These are phyloP conservation scores for Ganoderma sinense DNA, from an alignment of 1,284 basidiomycete species.

Conservation along the genomic window DNA sequence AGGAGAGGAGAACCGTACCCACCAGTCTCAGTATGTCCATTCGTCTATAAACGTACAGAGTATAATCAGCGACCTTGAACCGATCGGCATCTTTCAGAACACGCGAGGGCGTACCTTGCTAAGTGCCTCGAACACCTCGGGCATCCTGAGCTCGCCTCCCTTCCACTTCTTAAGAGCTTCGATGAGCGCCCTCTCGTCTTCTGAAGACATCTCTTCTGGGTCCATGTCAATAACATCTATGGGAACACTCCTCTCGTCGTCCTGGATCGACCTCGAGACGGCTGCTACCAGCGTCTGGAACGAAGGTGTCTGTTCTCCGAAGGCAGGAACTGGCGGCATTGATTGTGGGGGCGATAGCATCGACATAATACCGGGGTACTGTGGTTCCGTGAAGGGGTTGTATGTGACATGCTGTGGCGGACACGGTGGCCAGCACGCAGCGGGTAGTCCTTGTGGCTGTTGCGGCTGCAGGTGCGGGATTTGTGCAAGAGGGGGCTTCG, in stretches of 20 bases:
- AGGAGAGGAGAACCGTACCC: neutral
- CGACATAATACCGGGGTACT: too few species aligned
- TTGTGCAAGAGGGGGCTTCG: too few species aligned
- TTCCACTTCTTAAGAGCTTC: neutral
- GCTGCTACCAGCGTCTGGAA: neutral
- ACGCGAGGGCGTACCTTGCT: neutral
- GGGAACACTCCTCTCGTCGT: neutral
- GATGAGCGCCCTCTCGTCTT: neutral
- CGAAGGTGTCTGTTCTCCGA: neutral
- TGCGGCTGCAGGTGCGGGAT: too few species aligned
- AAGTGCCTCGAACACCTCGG: neutral
- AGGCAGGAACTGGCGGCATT: neutral
- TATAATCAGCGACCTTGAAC: neutral
- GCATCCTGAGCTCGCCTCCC: neutral
- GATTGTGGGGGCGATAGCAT: neutral
- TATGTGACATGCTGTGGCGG: too few species aligned
- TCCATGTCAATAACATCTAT: neutral
- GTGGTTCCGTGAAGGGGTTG: too few species aligned
- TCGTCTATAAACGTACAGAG: neutral
- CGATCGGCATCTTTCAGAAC: neutral
- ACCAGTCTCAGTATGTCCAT: neutral
- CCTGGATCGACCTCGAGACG: neutral
- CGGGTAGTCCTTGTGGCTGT: too few species aligned
- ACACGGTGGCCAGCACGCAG: too few species aligned
- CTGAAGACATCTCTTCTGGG: neutral